Base-by-base conservation (phyloP, 2,329 filamentous ascomycete species). In the Penicillium brevicompactum region DNA sequence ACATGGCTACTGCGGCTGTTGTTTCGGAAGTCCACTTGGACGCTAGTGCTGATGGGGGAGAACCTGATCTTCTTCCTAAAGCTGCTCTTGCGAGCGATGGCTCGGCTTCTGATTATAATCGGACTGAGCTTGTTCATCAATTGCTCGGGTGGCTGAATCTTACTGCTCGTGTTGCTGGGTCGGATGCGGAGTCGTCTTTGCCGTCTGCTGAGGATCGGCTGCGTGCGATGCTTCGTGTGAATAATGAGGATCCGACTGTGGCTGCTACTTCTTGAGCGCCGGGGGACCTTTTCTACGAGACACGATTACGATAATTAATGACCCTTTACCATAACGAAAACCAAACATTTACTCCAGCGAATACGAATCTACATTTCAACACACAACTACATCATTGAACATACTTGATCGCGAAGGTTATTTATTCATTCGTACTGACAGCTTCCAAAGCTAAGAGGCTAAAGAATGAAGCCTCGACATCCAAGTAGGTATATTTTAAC, bases 1-100 rank as follows among this genome's bases (percentile, higher is more conserved):
- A 8, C 16, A 72, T 75, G 27, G 54, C 66, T 5, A 76, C 74
- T 2, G 68, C 70, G 2, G 72, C 75, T 18, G 59, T 77, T 1
- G 70, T 76, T 21, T 75, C 73, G 0, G 74, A 77, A 59, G 64
- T 74, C 9, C 67, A 70, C 52, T 58, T 76, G 7, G 72, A 76
- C 50, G 74, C 70, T 1, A 68, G 68, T 49, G 71, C 70, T 13
- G 64, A 69, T 34, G 63, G 49, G 22, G 38, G 47, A 7, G 54
- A 49, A 52, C 6, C 47, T 18, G 13, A 31, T 8, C 13, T 42
- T 48, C n/a, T 51, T 42, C 13, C 24, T n/a, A 7, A 21, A 4
- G n/a, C 22, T 47, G 11, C 44, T 16, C 5, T 30, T 11, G 18
- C 5, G 1, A 38, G 32, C 11, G 21, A 46, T 32, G 18, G 31